These are phyloP conservation scores for Russula sp. DNA, from an alignment of 768 basidiomycete species.

Conservation along the genomic window DNA sequence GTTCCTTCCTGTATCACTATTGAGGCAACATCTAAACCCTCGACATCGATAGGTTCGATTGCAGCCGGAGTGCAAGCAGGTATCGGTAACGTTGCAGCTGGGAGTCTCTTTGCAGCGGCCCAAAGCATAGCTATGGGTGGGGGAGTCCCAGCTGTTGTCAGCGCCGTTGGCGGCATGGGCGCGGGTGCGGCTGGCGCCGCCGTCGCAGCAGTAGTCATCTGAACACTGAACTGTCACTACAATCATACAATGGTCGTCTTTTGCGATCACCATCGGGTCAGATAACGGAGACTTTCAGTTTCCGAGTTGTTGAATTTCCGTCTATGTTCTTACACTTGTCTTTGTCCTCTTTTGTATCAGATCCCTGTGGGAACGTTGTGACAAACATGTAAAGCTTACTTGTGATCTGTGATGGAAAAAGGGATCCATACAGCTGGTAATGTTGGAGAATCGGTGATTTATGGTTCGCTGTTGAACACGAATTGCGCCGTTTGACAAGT, in stretches of 20 bases:
- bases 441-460: neutral
- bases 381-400: neutral
- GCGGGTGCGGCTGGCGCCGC: neutral
- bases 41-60: constrained; percentile 9
- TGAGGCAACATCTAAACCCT: neutral
- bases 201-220: neutral
- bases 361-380: neutral
- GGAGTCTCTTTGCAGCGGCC: constrained; percentile 9
- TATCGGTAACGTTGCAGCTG: constrained; percentile 24
- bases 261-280: neutral
- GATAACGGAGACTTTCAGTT: neutral
- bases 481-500: neutral
- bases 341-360: neutral
- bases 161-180: neutral
- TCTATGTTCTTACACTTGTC: too few relatives aligned
- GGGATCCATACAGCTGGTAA: neutral
- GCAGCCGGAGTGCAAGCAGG: constrained; percentile 15
- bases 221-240: neutral
- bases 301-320: neutral
- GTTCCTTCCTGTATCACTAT: neutral
- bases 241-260: neutral
- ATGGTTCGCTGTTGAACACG: neutral
- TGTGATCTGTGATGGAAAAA: neutral
- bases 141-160: neutral
- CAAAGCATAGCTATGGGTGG: constrained; percentile 25